Evolutionary conservation across 805 yeast species (phyloP).

Genomic region (Sugiyamaella lignohabitans): DNA sequence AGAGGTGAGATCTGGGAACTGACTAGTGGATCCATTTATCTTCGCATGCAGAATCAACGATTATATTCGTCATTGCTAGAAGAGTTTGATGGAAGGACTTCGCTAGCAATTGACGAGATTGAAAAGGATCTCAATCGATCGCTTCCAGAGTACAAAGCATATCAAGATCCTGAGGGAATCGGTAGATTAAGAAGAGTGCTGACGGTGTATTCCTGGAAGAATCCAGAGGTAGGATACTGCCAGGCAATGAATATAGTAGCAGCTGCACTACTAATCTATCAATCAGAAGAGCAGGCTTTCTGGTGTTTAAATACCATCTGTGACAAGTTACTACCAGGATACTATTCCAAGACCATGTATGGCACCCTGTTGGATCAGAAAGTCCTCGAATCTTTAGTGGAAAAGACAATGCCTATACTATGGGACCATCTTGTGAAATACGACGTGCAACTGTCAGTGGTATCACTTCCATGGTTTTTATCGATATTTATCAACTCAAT

Average conservation of each 20-base stretch:
- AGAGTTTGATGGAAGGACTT: slow-evolving; percentile 55
- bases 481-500: slow-evolving; percentile 84
- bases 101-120: slow-evolving; percentile 90
- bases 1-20: slow-evolving; percentile 97
- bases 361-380: slow-evolving; percentile 92
- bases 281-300: slow-evolving; percentile 96
- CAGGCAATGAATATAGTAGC: slow-evolving; percentile 92
- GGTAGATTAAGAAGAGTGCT: slow-evolving; percentile 76
- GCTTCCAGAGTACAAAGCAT: slow-evolving; percentile 92
- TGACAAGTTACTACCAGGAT: slow-evolving; percentile 86
- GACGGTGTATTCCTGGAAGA: slow-evolving; percentile 93
- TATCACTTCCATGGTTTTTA: slow-evolving; percentile 93
- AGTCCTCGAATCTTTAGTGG: slow-evolving; percentile 86
- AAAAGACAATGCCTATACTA: slow-evolving; percentile 79
- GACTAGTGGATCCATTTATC: slow-evolving; percentile 76
- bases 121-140: slow-evolving; percentile 94
- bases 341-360: slow-evolving; percentile 94
- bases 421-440: slow-evolving; percentile 72
- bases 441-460: slow-evolving; percentile 89
- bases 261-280: slow-evolving; percentile 47
- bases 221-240: slow-evolving; percentile 95
- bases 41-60: slow-evolving; percentile 54
- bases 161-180: slow-evolving; percentile 82
- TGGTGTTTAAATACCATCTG: slow-evolving; percentile 83
- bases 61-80: slow-evolving; percentile 54